These are phyloP conservation scores for Linnemannia exigua DNA, from an alignment of 192 early-diverging fungal species.

Conservation along the genomic window DNA sequence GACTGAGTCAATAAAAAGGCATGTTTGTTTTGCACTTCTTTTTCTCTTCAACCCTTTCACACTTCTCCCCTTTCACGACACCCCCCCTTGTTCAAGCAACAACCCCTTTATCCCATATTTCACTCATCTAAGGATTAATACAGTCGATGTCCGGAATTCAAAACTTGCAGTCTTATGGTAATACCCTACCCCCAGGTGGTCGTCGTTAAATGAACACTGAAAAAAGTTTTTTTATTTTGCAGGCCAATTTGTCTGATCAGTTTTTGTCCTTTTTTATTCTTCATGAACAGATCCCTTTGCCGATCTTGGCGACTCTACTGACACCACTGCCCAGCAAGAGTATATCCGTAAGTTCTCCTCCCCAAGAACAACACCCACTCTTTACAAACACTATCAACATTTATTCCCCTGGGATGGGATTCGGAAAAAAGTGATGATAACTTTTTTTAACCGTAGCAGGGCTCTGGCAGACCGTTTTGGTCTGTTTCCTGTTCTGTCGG, in stretches of 20 bases:
- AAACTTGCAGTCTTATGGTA: constrained; percentile 61
- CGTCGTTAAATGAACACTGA: not conserved
- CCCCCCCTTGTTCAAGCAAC: not conserved
- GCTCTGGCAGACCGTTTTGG: constrained; percentile 54
- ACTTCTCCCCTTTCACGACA: not conserved
- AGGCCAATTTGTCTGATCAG: not conserved
- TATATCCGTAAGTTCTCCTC: constrained; percentile 56
- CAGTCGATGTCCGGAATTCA: constrained; percentile 58
- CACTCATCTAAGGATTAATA: not conserved
- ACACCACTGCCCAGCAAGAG: constrained; percentile 47
- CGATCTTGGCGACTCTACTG: constrained; percentile 52
- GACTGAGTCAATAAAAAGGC: not conserved
- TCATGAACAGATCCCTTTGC: constrained; percentile 56
- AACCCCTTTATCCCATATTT: not conserved
- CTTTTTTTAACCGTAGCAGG: constrained; percentile 58
- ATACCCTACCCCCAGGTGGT: not conserved
- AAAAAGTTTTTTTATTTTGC: not conserved
- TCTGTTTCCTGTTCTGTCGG: constrained; percentile 54
- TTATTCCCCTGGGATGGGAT: no score
- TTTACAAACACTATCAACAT: no score
- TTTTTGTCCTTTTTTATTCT: not conserved
- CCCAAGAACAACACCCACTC: not conserved
- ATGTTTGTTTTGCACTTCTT: not conserved
- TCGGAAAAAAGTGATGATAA: constrained; percentile 57
- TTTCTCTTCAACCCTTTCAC: constrained; percentile 2